A percentile compares a stretch with the other conserved stretches of the same genome.
These are phyloP conservation scores for Aspergillus asperescens DNA, from an alignment of 495 filamentous ascomycete genomes.

Conservation along the genomic window DNA sequence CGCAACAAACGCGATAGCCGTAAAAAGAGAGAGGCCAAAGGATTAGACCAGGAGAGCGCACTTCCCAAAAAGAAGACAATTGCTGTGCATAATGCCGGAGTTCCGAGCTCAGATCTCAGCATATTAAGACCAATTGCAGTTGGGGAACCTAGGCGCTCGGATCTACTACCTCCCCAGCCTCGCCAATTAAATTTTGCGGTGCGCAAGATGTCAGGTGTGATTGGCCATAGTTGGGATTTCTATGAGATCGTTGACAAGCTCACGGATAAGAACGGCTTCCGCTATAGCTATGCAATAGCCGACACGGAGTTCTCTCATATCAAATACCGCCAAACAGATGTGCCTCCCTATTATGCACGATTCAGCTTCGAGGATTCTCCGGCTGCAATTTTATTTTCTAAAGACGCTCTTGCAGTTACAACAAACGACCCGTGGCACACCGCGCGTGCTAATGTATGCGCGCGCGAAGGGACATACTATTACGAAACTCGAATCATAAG, in stretches of 20 bases:
- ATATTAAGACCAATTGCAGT: conserved; percentile 30
- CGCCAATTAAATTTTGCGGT: conserved; percentile 40
- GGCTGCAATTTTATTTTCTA: conserved; percentile 50
- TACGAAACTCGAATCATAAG: conserved; percentile 88
- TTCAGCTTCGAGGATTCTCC: conserved; percentile 91
- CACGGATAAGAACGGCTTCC: conserved; percentile 84
- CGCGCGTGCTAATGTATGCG: conserved; percentile 76
- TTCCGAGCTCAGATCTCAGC: conserved; percentile 30
- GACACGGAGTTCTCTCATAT: conserved; percentile 81
- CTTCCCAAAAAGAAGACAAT: conserved; percentile 37
- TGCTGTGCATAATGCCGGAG: conserved; percentile 26
- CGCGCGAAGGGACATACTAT: conserved; percentile 86
- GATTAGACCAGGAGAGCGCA: conserved; percentile 36
- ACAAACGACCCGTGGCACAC: conserved; percentile 44
- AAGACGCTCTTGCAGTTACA: conserved; percentile 40
- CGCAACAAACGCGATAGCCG: conserved; percentile 46
- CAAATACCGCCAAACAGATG: conserved; percentile 84
- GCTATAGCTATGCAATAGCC: conserved; percentile 86
- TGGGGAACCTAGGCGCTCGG: conserved; percentile 35
- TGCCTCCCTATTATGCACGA: conserved; percentile 69
- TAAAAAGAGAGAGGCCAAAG: conserved; percentile 76
- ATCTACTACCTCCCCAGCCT: conserved; percentile 36
- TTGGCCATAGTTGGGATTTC: conserved; percentile 40
- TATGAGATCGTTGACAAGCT: conserved; percentile 56
- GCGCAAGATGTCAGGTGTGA: conserved; percentile 30